Evolutionary conservation across 257 asterid genomes (phyloP).

Genomic region (Echites panduratus): DNA sequence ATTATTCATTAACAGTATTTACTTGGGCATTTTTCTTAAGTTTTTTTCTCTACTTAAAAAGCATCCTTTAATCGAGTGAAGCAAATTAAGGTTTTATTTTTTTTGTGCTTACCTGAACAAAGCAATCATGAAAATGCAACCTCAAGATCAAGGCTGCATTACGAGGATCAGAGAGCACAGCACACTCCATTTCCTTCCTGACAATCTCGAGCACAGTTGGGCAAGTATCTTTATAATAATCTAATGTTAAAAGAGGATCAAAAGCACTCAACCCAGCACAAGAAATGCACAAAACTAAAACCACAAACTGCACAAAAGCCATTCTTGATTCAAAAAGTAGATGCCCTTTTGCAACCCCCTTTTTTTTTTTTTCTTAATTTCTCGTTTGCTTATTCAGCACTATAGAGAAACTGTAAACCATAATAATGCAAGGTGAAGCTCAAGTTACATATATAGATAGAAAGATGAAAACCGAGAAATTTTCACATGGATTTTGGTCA

Average conservation of each 20-base stretch:
- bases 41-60: neutral
- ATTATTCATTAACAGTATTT: no score
- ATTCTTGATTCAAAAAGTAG: constrained; percentile 22
- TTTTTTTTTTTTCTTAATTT: neutral
- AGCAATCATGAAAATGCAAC: constrained; percentile 80
- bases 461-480: constrained; percentile 1
- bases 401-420: neutral
- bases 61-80: no score
- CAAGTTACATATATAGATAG: constrained; percentile 46
- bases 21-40: neutral
- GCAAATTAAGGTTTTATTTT: no score
- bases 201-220: constrained; percentile 55
- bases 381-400: constrained; percentile 6
- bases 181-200: constrained; percentile 84
- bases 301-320: constrained; percentile 27
- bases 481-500: constrained; percentile 18
- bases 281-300: constrained; percentile 25
- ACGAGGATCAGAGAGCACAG: constrained; percentile 80
- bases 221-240: constrained; percentile 63
- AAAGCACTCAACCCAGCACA: constrained; percentile 30
- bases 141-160: constrained; percentile 76
- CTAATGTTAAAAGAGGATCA: constrained; percentile 62
- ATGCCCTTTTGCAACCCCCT: constrained; percentile 4
- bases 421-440: neutral
- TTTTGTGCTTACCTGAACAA: constrained; percentile 54